Evolutionary conservation across 2,329 filamentous ascomycete species (phyloP), one percentile per base, ranked within the genome.

Genomic region (Pseudogymnoascus sp.): DNA sequence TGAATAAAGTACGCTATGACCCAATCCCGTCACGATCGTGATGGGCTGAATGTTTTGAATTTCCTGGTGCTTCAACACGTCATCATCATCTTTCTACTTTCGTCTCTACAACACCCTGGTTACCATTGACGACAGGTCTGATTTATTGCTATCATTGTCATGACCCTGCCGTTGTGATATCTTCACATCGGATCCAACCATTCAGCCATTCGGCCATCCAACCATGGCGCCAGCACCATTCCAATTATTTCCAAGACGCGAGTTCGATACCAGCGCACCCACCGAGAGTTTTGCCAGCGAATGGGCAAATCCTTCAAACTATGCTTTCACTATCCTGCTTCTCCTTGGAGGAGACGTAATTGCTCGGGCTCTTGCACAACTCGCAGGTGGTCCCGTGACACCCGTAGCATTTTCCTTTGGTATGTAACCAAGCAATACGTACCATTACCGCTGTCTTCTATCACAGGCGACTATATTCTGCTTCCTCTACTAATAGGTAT

Each of bases 291-390:
- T 56, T 19, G 50, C 50, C 50, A 19, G 3, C n/a, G 50, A 61
- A 46, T 46, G 59, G 59, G 9, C 50, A 56, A 56, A 56, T n/a
- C 50, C 50, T 26, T 66, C 67, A 9, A 38, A 31, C 13, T 67
- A 68, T 42, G 62, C 77, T 68, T 71, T 75, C 59, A 68, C 68
- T 29, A 66, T 76, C 4, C 69, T 76, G 3, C 70, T 77, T 9
- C 67, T 76, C 21, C 66, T 76, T 23, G 74, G 75, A 44, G 72
- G 73, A 1, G 73, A 76, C 35, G 68, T 77, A 1, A 68, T 77
- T 23, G 64, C 62, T 7, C 69, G 67, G 7, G 74, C 75, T 4
- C 67, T 76, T 2, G 75, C 73, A 0, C 73, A 75, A 59, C 63
- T 73, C 2, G 53, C 68, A 0, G 72, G 73, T 0, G 62, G 65